These are phyloP conservation scores for Fusarium tricinctum DNA, from an alignment of 2,329 filamentous ascomycete genomes.

Conservation along the genomic window DNA sequence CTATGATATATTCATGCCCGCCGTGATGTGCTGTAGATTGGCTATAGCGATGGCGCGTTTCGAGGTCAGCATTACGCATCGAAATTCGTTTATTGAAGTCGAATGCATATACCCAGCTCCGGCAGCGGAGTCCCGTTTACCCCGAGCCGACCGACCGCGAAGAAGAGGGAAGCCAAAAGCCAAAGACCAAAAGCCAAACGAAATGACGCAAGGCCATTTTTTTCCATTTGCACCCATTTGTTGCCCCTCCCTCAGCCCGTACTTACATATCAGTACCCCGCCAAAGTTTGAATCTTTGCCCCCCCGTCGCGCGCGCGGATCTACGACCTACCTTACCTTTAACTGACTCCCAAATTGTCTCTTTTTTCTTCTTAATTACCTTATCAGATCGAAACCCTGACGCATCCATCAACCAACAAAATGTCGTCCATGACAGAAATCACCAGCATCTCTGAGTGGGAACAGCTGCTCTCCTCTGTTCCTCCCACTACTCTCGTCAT, in stretches of 20 bases:
- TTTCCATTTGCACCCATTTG: slow-evolving; percentile 11
- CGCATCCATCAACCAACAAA: slow-evolving; percentile 20
- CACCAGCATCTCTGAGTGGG: slow-evolving; percentile 79
- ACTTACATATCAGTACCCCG: slow-evolving; percentile 40
- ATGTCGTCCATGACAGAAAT: slow-evolving; percentile 88
- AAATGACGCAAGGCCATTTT: slow-evolving; percentile 50
- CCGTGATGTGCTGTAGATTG: slow-evolving; percentile 18
- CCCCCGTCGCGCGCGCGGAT: slow-evolving; percentile 23
- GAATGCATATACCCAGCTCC: slow-evolving; percentile 27
- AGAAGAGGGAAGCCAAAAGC: slow-evolving; percentile 13
- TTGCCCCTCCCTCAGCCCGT: no score
- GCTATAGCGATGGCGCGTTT: slow-evolving; percentile 25
- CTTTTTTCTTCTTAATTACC: slow-evolving; percentile 5
- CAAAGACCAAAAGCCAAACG: slow-evolving; percentile 33
- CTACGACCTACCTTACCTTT: slow-evolving; percentile 8
- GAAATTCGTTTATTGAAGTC: slow-evolving; percentile 13
- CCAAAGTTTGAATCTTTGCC: slow-evolving; percentile 46
- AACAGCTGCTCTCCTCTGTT: slow-evolving; percentile 74
- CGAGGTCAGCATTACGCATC: slow-evolving; percentile 22
- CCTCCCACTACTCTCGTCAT: slow-evolving; percentile 80
- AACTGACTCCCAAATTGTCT: slow-evolving; percentile 11
- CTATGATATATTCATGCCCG: no score
- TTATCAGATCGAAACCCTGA: slow-evolving; percentile 42
- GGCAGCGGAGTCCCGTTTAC: slow-evolving; percentile 26
- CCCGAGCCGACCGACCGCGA: slow-evolving; percentile 18